A percentile compares a stretch with the other conserved stretches of the same genome.
phyloP scores from a whole-genome alignment of 2,329 filamentous ascomycete genomes.

The Curvularia hawaiiensis region DNA sequence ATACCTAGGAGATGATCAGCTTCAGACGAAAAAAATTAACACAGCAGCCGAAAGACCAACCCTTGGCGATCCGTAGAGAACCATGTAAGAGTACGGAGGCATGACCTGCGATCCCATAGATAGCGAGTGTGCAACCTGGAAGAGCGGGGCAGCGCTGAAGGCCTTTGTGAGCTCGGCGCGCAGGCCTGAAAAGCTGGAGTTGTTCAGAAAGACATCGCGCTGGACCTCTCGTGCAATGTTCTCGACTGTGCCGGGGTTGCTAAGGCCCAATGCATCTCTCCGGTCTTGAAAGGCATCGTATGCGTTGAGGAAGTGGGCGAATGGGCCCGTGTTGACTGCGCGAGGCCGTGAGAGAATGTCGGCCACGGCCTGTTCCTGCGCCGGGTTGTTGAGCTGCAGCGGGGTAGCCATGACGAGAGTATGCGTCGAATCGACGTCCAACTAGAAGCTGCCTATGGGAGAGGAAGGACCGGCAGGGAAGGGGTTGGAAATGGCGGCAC shows the following conservation, averaged over 20 bases:
- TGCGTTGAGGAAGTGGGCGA: slow-evolving; percentile 73
- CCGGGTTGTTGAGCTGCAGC: slow-evolving; percentile 40
- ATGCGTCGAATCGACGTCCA: slow-evolving; percentile 4
- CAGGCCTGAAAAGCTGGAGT: slow-evolving; percentile 95
- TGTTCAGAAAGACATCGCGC: slow-evolving; percentile 94
- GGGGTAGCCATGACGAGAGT: slow-evolving; percentile 31
- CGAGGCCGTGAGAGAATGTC: slow-evolving; percentile 66
- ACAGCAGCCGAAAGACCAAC: slow-evolving; percentile 58
- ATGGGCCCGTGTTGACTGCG: slow-evolving; percentile 69
- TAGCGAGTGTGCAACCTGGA: slow-evolving; percentile 97
- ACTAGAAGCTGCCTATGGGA: slow-evolving; percentile 12
- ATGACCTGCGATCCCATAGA: slow-evolving; percentile 87
- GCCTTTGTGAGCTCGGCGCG: slow-evolving; percentile 96
- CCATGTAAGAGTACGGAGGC: slow-evolving; percentile 93
- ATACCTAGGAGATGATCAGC: slow-evolving; percentile 65
- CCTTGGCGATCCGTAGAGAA: slow-evolving; percentile 90
- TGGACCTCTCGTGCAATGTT: slow-evolving; percentile 88
- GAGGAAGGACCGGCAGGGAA: slow-evolving; percentile 17
- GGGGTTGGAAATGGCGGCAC: slow-evolving; percentile 27
- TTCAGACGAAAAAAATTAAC: background rate
- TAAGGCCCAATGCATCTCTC: slow-evolving; percentile 84
- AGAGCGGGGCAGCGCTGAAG: slow-evolving; percentile 90
- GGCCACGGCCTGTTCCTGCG: slow-evolving; percentile 47
- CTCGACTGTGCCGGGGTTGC: slow-evolving; percentile 93
- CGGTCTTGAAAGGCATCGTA: slow-evolving; percentile 82